Evolutionary conservation across 2,329 filamentous ascomycete genomes (phyloP).

Genomic region (Bertia moriformis): DNA sequence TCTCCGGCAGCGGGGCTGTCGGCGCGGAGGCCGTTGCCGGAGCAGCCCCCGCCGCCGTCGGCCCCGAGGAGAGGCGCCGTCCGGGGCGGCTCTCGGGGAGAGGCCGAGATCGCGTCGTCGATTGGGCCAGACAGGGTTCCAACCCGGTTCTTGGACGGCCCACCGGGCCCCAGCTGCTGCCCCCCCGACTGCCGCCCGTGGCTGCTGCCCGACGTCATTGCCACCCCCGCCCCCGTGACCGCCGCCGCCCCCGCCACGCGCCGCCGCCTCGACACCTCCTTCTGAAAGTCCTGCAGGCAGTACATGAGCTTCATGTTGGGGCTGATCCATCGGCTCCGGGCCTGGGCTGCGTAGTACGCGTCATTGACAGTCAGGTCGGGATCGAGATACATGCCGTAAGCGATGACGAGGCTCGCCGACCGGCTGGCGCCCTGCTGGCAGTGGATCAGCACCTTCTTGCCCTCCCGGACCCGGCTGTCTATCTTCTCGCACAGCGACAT

Average conservation of each 20-base stretch:
- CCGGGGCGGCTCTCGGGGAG: too few species aligned
- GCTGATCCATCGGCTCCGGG: constrained; percentile 74
- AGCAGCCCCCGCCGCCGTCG: too few species aligned
- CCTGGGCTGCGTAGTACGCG: constrained; percentile 68
- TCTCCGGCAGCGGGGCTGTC: too few species aligned
- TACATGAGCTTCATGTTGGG: constrained; percentile 89
- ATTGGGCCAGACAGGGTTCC: too few species aligned
- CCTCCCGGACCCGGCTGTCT: constrained; percentile 54
- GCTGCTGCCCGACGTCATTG: constrained; percentile 21
- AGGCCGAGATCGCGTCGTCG: too few species aligned
- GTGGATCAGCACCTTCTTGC: constrained; percentile 69
- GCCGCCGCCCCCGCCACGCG: constrained; percentile 46
- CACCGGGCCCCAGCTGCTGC: too few species aligned
- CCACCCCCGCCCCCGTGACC: constrained; percentile 35
- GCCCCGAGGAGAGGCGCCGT: too few species aligned
- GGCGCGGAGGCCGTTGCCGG: too few species aligned
- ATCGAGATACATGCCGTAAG: constrained; percentile 69
- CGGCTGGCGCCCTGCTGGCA: constrained; percentile 78
- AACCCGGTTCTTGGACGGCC: too few species aligned
- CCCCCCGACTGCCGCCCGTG: too few species aligned
- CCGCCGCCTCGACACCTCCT: constrained; percentile 39
- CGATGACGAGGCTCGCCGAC: constrained; percentile 74
- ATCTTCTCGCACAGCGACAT: constrained; percentile 64
- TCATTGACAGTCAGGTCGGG: constrained; percentile 67
- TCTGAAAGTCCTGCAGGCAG: constrained; percentile 70